Evolutionary conservation across 1,139 yeast genomes (phyloP).

Genomic region (Hyphopichia khmerensis): DNA sequence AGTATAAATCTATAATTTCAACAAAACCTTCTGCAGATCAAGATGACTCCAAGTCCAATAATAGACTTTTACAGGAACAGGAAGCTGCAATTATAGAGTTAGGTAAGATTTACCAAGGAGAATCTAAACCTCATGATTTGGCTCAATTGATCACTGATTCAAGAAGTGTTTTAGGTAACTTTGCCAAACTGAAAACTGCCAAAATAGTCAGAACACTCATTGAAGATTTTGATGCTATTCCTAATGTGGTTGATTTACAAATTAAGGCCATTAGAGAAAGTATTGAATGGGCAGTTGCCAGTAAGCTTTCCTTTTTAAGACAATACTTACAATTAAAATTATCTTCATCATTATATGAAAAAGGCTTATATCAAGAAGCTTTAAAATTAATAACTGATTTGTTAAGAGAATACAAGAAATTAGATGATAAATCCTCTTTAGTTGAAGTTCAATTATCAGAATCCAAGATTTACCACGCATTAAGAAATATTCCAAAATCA

Average conservation of each 20-base stretch:
- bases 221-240: slow-evolving; percentile 72
- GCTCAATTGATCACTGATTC: slow-evolving; percentile 66
- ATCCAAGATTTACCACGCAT: slow-evolving; percentile 84
- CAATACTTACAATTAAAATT: slow-evolving; percentile 86
- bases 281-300: slow-evolving; percentile 83
- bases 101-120: slow-evolving; percentile 55
- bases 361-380: slow-evolving; percentile 68
- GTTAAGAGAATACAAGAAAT: slow-evolving; percentile 81
- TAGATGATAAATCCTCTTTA: slow-evolving; percentile 92
- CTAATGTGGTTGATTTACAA: slow-evolving; percentile 69
- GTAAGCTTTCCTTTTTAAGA: slow-evolving; percentile 83
- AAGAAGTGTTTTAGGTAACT: slow-evolving; percentile 63
- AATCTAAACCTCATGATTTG: slow-evolving; percentile 50
- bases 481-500: slow-evolving; percentile 89
- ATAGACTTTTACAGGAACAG: slow-evolving; percentile 44
- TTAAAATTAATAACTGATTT: slow-evolving; percentile 69
- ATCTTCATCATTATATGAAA: slow-evolving; percentile 69
- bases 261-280: slow-evolving; percentile 74
- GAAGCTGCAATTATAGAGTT: slow-evolving; percentile 64
- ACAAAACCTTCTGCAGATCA: slow-evolving; percentile 10
- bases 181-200: slow-evolving; percentile 94
- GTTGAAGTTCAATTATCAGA: slow-evolving; percentile 95
- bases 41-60: slow-evolving; percentile 25
- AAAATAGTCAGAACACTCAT: slow-evolving; percentile 77
- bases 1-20: slow-evolving; percentile 45